Percentiles rank a stretch among this genome's conserved stretches.
Conservation (phyloP, 768 basidiomycete species). For the Glaciozyma martinii region DNA sequence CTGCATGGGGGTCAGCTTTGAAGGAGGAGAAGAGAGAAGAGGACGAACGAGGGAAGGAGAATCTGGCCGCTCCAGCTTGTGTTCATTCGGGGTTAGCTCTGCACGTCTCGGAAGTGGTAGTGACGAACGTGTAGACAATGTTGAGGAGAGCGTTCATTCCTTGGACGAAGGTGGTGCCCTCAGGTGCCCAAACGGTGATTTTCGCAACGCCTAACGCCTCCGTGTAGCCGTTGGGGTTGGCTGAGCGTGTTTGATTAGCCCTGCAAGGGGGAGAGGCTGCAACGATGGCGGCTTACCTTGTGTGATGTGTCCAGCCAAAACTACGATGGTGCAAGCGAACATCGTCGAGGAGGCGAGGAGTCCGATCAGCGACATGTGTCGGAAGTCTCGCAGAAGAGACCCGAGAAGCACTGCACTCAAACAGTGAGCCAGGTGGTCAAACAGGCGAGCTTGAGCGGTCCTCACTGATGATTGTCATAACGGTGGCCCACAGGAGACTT, state of each 20-base stretch:
- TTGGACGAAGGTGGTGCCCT: constrained; percentile 34
- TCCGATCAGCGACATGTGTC: constrained; percentile 39
- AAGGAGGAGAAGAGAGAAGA: no score
- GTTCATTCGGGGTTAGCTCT: not conserved
- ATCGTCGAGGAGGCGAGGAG: constrained; percentile 45
- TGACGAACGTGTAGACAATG: not conserved
- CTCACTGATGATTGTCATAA: constrained; percentile 20
- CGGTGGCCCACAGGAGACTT: constrained; percentile 43
- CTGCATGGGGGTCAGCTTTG: no score
- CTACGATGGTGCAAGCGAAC: constrained; percentile 46
- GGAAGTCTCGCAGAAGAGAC: constrained; percentile 40
- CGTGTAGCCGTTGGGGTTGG: constrained; percentile 43
- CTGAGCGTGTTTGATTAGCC: constrained; percentile 41
- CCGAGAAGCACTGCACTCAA: not conserved
- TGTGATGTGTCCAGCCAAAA: constrained; percentile 39
- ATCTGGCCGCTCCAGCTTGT: constrained; percentile 22
- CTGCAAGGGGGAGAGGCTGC: no score
- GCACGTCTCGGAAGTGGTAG: not conserved
- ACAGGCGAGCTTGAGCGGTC: not conserved
- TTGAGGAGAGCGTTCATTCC: constrained; percentile 34
- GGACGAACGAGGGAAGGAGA: constrained; percentile 29
- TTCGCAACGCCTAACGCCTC: constrained; percentile 1
- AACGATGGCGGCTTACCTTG: constrained; percentile 2
- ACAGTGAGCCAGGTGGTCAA: not conserved
- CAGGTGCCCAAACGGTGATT: constrained; percentile 28